Evolutionary conservation across 371 early-diverging fungal species (phyloP).

Genomic region (Zopfochytrium polystomum): DNA sequence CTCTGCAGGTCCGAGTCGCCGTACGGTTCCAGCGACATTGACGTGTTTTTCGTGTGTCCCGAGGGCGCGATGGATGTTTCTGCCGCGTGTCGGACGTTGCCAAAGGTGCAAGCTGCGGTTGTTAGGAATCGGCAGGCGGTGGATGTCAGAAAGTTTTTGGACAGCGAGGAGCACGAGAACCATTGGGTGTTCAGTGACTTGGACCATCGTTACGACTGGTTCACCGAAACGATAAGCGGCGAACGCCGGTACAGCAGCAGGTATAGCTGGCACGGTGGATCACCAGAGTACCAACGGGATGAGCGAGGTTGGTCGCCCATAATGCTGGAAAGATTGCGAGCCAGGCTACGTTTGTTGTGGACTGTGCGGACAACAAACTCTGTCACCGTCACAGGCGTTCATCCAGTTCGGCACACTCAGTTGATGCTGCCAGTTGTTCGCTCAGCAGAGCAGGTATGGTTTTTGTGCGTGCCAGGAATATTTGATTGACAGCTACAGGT

Average conservation of each 20-base stretch:
- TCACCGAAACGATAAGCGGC: too few relatives aligned
- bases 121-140: conserved; percentile 9
- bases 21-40: conserved; percentile 21
- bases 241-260: too few relatives aligned
- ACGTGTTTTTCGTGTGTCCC: conserved; percentile 27
- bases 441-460: conserved; percentile 26
- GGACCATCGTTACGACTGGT: conserved; percentile 8
- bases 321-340: conserved; percentile 2
- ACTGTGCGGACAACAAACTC: conserved; percentile 29
- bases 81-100: conserved; percentile 7
- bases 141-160: not conserved
- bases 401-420: conserved; percentile 28
- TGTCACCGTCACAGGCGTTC: conserved; percentile 23
- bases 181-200: conserved; percentile 11
- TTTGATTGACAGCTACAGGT: too few relatives aligned
- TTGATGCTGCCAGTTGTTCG: conserved; percentile 29
- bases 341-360: conserved; percentile 13
- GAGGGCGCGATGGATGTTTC: conserved; percentile 9
- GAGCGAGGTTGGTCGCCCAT: conserved; percentile 14
- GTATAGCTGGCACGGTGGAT: too few relatives aligned
- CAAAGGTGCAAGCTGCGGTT: conserved; percentile 11
- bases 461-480: too few relatives aligned
- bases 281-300: too few relatives aligned
- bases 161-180: not conserved
- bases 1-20: conserved; percentile 7